Evolutionary conservation across 257 asterid species (phyloP).

Genomic region (Ocimum tenuiflorum): DNA sequence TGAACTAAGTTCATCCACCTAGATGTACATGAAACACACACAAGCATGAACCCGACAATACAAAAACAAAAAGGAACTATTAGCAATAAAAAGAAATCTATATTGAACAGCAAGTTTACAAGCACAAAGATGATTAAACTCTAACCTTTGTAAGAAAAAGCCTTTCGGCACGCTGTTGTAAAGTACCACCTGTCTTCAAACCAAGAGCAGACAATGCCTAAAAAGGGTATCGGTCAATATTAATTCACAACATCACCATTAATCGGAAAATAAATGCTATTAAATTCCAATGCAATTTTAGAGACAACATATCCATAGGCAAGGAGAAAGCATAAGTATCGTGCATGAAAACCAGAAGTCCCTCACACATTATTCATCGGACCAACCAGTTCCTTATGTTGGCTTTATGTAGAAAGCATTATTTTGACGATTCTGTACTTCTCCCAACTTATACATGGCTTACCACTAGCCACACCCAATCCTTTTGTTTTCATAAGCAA

Average conservation of each 20-base stretch:
- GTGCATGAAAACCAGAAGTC: neutral
- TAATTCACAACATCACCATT: slow-evolving; percentile 6
- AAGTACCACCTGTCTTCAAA: slow-evolving; percentile 88
- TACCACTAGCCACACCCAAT: neutral
- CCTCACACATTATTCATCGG: neutral
- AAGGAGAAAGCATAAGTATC: neutral
- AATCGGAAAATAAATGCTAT: slow-evolving; percentile 9
- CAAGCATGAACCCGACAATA: neutral
- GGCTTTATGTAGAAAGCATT: slow-evolving; percentile 3
- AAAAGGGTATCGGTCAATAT: slow-evolving; percentile 15
- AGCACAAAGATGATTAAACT: neutral
- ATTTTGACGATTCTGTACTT: neutral
- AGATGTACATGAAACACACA: neutral
- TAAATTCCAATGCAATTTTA: neutral
- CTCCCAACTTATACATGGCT: neutral
- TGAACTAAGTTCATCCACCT: neutral
- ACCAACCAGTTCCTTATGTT: neutral
- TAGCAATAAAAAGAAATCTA: neutral
- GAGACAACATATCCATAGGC: slow-evolving; percentile 3
- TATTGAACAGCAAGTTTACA: slow-evolving; percentile 2
- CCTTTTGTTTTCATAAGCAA: neutral
- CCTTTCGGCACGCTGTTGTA: slow-evolving; percentile 93
- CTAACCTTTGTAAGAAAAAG: slow-evolving; percentile 83
- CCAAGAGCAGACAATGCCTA: slow-evolving; percentile 88
- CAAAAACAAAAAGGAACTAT: neutral